A percentile compares a stretch with the other conserved stretches of the same genome.
phyloP scores from a whole-genome alignment of 176 grass and related monocot genomes.

The Phyllostachys edulis region DNA sequence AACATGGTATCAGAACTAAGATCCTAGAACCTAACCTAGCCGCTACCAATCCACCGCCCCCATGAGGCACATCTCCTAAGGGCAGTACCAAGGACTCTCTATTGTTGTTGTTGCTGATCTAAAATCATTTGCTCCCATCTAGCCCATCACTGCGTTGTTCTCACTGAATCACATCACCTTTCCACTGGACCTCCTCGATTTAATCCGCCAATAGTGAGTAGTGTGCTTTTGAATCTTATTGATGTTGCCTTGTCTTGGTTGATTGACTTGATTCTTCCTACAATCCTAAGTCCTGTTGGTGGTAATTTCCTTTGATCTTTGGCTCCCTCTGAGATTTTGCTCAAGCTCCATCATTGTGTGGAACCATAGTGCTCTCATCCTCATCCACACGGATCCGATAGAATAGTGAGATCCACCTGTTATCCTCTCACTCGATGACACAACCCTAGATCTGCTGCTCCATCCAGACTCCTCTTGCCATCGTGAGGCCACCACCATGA shows the following conservation, averaged over 20 bases:
- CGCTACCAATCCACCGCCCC: background rate
- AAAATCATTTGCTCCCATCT: background rate
- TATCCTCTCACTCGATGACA: background rate
- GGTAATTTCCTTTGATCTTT: no score
- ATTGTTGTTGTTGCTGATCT: background rate
- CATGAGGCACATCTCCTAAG: background rate
- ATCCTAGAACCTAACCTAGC: background rate
- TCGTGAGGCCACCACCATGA: background rate
- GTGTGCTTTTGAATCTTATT: no score
- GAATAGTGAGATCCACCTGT: background rate
- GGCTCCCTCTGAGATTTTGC: no score
- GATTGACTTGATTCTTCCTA: no score
- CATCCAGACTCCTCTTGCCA: background rate
- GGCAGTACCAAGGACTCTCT: no score
- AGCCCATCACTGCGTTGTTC: background rate
- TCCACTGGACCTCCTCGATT: background rate
- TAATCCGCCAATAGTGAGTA: background rate
- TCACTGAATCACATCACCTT: background rate
- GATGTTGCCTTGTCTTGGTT: no score
- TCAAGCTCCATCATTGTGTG: no score
- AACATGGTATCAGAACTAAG: no score
- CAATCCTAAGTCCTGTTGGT: no score
- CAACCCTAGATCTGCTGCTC: background rate
- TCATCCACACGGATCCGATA: background rate
- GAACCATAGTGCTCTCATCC: background rate